Evolutionary conservation across 257 asterid genomes (phyloP).

Genomic region (Fraxinus quadrangulata): DNA sequence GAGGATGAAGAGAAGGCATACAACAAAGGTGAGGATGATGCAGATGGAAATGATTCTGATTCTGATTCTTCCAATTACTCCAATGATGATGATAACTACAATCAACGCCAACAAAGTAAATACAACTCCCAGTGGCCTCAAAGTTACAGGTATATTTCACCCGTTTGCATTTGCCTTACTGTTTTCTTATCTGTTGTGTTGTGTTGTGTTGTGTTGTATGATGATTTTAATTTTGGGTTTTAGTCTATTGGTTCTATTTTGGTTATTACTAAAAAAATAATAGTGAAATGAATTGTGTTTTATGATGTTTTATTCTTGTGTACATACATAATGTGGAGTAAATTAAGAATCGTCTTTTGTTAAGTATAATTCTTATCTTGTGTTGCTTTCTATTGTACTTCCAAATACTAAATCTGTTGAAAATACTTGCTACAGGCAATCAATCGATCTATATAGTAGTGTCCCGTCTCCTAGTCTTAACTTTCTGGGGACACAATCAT

Average conservation of each 20-base stretch:
- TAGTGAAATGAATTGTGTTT: neutral
- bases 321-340: neutral
- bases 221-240: neutral
- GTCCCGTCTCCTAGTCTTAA: slow-evolving; percentile 83
- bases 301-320: neutral
- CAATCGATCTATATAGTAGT: slow-evolving; percentile 83
- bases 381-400: neutral
- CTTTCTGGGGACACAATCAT: slow-evolving; percentile 72
- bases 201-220: slow-evolving; percentile 15
- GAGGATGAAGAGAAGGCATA: slow-evolving; percentile 62
- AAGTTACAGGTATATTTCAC: slow-evolving; percentile 68
- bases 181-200: slow-evolving; percentile 6
- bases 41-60: slow-evolving; percentile 60
- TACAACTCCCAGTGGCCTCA: slow-evolving; percentile 84
- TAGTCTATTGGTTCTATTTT: neutral
- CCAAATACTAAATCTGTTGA: slow-evolving; percentile 15
- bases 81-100: slow-evolving; percentile 46
- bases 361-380: neutral
- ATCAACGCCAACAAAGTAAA: slow-evolving; percentile 41
- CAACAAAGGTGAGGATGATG: slow-evolving; percentile 43
- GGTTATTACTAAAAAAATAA: too few species aligned
- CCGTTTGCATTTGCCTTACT: neutral
- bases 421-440: slow-evolving; percentile 61
- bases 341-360: neutral
- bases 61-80: slow-evolving; percentile 60